Percentiles rank a stretch among this genome's conserved stretches.
These are phyloP conservation scores for Chrysophaeum taylorii DNA, from an alignment of 352 stramenopile species.

Conservation along the genomic window DNA sequence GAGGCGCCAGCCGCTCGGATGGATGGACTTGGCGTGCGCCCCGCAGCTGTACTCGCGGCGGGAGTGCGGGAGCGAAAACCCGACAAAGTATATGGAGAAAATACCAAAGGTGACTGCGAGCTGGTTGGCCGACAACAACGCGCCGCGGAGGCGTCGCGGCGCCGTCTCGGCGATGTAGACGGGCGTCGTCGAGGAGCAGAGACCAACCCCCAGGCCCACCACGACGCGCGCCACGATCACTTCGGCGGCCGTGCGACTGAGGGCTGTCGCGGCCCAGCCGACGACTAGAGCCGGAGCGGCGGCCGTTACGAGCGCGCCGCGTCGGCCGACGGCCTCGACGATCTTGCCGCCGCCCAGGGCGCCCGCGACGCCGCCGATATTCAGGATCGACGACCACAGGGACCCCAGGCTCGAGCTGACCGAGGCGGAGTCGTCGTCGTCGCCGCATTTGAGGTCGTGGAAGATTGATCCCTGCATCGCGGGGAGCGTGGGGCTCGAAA, in stretches of 20 bases:
- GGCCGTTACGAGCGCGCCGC: neutral
- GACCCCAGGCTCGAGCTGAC: too few relatives aligned
- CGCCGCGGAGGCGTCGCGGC: slow-evolving; percentile 27
- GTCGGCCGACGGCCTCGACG: neutral
- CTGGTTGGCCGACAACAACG: slow-evolving; percentile 7
- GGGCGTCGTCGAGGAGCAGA: slow-evolving; percentile 38
- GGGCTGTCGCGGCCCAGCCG: neutral
- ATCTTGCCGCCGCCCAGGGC: neutral
- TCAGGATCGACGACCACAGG: neutral
- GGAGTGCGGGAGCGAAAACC: neutral
- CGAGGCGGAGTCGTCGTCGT: neutral
- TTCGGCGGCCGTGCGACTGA: neutral
- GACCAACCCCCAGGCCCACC: slow-evolving; percentile 36
- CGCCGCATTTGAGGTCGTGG: neutral
- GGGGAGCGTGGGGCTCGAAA: neutral
- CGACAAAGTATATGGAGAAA: slow-evolving; percentile 13
- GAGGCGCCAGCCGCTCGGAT: neutral
- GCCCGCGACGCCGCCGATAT: neutral
- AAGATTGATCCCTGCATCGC: neutral
- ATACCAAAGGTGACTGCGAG: slow-evolving; percentile 14
- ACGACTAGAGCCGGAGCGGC: neutral
- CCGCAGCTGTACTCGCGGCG: slow-evolving; percentile 1
- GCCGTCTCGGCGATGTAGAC: slow-evolving; percentile 38
- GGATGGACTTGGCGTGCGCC: neutral
- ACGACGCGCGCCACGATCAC: slow-evolving; percentile 21